phyloP scores from a whole-genome alignment of 1,139 yeast species.

The Diutina mesorugosa region DNA sequence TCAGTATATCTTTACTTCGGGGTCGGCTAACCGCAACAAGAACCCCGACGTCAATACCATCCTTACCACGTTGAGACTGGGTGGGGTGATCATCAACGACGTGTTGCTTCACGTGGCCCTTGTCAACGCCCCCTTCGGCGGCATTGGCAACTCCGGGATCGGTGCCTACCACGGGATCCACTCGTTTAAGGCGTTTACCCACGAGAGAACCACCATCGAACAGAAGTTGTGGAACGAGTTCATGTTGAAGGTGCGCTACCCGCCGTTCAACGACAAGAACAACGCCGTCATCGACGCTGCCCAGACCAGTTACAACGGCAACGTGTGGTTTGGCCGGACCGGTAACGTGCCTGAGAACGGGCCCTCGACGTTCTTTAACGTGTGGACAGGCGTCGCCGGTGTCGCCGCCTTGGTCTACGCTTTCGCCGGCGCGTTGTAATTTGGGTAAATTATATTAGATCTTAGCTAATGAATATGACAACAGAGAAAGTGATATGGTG shows the following conservation, averaged over 20 bases:
- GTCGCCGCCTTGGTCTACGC: constrained; percentile 14
- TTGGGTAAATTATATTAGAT: neutral
- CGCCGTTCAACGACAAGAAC: constrained; percentile 41
- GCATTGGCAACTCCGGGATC: constrained; percentile 72
- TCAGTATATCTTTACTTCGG: constrained; percentile 56
- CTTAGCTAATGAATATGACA: neutral
- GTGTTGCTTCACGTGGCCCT: constrained; percentile 61
- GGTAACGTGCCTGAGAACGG: constrained; percentile 24
- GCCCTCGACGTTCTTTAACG: constrained; percentile 20
- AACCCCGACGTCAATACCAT: constrained; percentile 40
- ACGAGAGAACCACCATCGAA: constrained; percentile 55
- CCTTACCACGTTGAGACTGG: constrained; percentile 50
- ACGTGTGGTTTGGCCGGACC: constrained; percentile 23
- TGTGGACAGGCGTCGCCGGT: constrained; percentile 23
- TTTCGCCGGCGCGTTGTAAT: constrained; percentile 5
- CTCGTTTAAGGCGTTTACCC: constrained; percentile 67
- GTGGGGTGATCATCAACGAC: constrained; percentile 65
- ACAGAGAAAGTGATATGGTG: too few relatives aligned
- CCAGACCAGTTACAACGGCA: constrained; percentile 16
- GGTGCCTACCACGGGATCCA: constrained; percentile 72
- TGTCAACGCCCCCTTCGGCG: constrained; percentile 76
- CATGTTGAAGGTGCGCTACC: constrained; percentile 48
- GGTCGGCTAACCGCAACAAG: constrained; percentile 18
- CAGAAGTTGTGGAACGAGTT: constrained; percentile 61
- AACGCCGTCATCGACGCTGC: constrained; percentile 14